phyloP scores from a whole-genome alignment of 2,329 filamentous ascomycete species.

The Xylaria sp. region DNA sequence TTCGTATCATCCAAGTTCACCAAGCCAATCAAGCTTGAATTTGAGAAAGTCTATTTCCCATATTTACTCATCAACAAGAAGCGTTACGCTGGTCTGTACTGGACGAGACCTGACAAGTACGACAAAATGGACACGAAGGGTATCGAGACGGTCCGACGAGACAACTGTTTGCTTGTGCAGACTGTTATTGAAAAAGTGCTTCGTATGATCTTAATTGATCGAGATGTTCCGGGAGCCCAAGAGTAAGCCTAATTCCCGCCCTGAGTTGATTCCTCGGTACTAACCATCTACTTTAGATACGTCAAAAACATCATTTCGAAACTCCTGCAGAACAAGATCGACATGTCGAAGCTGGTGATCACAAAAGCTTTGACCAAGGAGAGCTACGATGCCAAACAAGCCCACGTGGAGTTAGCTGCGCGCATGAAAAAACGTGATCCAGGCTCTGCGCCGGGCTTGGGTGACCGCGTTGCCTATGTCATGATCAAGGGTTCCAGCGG shows the following conservation, averaged over 20 bases:
- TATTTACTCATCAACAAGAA: constrained; percentile 99
- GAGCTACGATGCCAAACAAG: constrained; percentile 91
- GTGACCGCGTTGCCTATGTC: constrained; percentile 97
- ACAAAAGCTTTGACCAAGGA: constrained; percentile 95
- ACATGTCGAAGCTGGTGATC: constrained; percentile 99
- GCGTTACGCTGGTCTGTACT: constrained; percentile 96
- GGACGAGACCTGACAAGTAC: constrained; percentile 92
- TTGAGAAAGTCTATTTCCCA: constrained; percentile 98
- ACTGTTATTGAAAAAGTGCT: constrained; percentile 97
- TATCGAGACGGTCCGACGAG: constrained; percentile 96
- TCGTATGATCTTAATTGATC: constrained; percentile 94
- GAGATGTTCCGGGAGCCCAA: constrained; percentile 89
- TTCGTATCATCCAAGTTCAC: constrained; percentile 92
- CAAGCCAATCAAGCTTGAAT: constrained; percentile 98
- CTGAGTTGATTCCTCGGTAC: constrained; percentile 42
- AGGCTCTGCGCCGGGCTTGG: constrained; percentile 89
- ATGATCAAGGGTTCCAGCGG: constrained; percentile 92
- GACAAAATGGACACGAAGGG: constrained; percentile 99
- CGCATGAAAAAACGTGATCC: constrained; percentile 98
- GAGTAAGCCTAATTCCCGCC: constrained; percentile 71
- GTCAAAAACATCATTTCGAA: constrained; percentile 97
- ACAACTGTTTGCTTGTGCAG: constrained; percentile 95
- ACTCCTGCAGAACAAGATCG: constrained; percentile 94
- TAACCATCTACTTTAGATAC: constrained; percentile 70
- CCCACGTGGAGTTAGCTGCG: constrained; percentile 93